These are phyloP conservation scores for Geotrichum bryndzae DNA, from an alignment of 1,139 yeast genomes.

Conservation along the genomic window DNA sequence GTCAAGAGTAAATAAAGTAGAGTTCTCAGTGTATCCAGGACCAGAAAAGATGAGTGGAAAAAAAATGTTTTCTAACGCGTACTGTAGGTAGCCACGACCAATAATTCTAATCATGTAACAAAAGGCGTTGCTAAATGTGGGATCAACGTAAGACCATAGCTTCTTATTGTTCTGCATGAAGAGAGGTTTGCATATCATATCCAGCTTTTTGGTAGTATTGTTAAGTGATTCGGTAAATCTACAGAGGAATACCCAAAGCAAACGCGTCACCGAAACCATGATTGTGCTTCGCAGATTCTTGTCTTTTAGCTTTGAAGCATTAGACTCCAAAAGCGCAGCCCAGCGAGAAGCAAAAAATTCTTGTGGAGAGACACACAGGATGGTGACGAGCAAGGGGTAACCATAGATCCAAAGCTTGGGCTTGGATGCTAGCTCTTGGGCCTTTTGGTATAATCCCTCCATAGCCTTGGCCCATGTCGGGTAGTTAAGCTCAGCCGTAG, in stretches of 20 bases:
- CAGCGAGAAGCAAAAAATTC: slow-evolving; percentile 72
- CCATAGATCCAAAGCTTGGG: slow-evolving; percentile 71
- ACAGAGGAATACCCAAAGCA: slow-evolving; percentile 84
- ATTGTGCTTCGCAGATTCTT: slow-evolving; percentile 40
- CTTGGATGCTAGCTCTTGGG: slow-evolving; percentile 40
- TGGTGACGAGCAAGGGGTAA: slow-evolving; percentile 63
- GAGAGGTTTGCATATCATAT: slow-evolving; percentile 50
- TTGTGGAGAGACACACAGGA: slow-evolving; percentile 74
- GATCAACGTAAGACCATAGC: slow-evolving; percentile 58
- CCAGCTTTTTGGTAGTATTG: slow-evolving; percentile 68
- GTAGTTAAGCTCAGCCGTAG: slow-evolving; percentile 92
- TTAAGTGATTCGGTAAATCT: slow-evolving; percentile 85
- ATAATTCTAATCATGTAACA: slow-evolving; percentile 68
- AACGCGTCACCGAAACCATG: slow-evolving; percentile 61
- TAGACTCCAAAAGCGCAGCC: slow-evolving; percentile 58
- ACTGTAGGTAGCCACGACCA: slow-evolving; percentile 74
- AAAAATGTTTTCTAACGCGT: slow-evolving; percentile 70
- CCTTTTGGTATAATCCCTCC: slow-evolving; percentile 51
- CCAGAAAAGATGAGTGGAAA: slow-evolving; percentile 45
- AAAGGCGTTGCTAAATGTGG: slow-evolving; percentile 54
- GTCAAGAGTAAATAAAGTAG: slow-evolving; percentile 44
- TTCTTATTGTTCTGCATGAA: slow-evolving; percentile 49
- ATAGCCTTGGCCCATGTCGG: slow-evolving; percentile 92
- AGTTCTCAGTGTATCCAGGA: slow-evolving; percentile 50
- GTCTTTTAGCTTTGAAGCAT: slow-evolving; percentile 44